Evolutionary conservation across 345 rosid species (phyloP).

Genomic region (Ceriops zippeliana): DNA sequence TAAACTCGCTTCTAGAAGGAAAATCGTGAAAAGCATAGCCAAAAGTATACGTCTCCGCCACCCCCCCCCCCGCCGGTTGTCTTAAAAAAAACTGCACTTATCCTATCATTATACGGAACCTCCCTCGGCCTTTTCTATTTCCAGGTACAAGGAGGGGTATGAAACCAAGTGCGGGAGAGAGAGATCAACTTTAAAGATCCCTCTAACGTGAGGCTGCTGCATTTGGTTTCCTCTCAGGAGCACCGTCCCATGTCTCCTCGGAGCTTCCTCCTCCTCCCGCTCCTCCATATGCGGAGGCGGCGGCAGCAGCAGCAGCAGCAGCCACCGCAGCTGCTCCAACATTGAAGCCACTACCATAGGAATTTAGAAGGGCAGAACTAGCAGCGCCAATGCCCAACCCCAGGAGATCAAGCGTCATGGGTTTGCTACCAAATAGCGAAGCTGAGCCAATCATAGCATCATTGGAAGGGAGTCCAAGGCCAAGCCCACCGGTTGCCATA

Average conservation of each 20-base stretch:
- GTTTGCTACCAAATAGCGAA: conserved; percentile 43
- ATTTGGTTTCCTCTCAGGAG: conserved; percentile 29
- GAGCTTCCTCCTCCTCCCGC: conserved; percentile 22
- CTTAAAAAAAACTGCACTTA: too few species aligned
- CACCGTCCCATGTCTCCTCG: conserved; percentile 42
- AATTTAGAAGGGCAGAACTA: conserved; percentile 47
- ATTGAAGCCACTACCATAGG: conserved; percentile 41
- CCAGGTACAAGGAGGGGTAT: too few species aligned
- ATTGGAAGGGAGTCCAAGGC: conserved; percentile 35
- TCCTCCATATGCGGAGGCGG: conserved; percentile 27
- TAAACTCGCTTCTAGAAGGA: too few species aligned
- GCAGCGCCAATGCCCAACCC: conserved; percentile 53
- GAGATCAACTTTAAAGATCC: not conserved
- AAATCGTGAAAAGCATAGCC: too few species aligned
- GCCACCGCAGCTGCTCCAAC: conserved; percentile 24
- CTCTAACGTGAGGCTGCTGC: conserved; percentile 23
- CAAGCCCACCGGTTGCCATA: conserved; percentile 31
- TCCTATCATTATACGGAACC: too few species aligned
- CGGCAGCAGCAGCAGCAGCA: conserved; percentile 17
- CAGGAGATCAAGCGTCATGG: conserved; percentile 61
- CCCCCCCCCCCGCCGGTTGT: too few species aligned
- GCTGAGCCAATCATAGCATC: conserved; percentile 39
- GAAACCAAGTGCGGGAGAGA: not conserved
- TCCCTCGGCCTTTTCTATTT: too few species aligned
- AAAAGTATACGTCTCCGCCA: too few species aligned